Base-by-base conservation (phyloP, 768 basidiomycete genomes). In the Rhizopogon rudus region DNA sequence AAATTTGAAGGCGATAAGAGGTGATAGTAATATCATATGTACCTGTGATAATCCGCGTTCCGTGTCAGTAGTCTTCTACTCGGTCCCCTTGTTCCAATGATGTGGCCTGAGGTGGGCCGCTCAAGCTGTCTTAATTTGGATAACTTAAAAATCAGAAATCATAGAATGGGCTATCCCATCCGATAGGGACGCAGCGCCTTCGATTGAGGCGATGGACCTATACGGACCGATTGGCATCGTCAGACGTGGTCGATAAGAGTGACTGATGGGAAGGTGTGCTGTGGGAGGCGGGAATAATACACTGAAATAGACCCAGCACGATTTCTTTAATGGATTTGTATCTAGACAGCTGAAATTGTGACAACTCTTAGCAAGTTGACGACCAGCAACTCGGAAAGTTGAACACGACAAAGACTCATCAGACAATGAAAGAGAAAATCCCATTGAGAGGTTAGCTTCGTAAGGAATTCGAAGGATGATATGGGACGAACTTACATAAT, bases 191-290 rank as follows among this genome's bases (percentile, higher is more conserved):
- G 58, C 53, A 57, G 63, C 53, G 54, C 55, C 61, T 64, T 66
- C 53, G 60, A 65, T 57, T 61, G 54, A 58, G 57, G 54, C 61
- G 61, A 64, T 69, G 68, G 68, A 67, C 60, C 65, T 71, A 69
- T 71, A 67, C 65, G 62, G 58, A 52, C 56, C 44, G 58, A 57
- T 37, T 65, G 71, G 20, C 20, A 49, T 37, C 20, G 35, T 71
- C 70, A 70, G 65, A 57, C 62, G 10, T 33, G 61, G 60, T 67
- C 66, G 79, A 78, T 78, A 78, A 77, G 71, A 70, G 74, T 77
- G 76, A 78, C 71, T 80, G 77, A 78, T 81, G 76, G 72, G 33
- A 67, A 73, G 66, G 70, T 56, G 53, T 52, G 41, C 57, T 69
- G 64, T 71, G 68, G 65, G 68, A 71, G 42, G 42, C 42, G 16